Percentiles rank a stretch among this genome's conserved stretches.
phyloP scores from a whole-genome alignment of 1,284 basidiomycete species.

The Limonomyces culmigenus region DNA sequence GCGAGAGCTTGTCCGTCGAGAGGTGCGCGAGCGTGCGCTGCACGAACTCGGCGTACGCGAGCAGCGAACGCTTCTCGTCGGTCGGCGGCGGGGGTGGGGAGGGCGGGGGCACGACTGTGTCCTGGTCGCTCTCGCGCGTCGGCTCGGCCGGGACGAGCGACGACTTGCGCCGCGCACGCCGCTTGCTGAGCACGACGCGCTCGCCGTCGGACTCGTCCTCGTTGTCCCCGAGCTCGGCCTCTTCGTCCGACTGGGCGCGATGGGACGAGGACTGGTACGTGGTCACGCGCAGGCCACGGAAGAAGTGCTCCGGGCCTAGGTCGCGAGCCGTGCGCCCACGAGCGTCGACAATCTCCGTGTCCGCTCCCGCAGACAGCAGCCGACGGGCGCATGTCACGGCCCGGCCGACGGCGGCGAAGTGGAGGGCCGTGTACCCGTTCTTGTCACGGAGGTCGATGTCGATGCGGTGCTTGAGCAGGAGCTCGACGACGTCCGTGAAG shows the following conservation, averaged over 20 bases:
- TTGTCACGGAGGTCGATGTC: slow-evolving; percentile 77
- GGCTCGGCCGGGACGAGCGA: background rate
- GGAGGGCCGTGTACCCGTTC: slow-evolving; percentile 84
- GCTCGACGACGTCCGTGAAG: slow-evolving; percentile 55
- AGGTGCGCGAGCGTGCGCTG: slow-evolving; percentile 54
- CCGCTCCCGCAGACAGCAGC: slow-evolving; percentile 68
- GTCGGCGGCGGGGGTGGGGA: slow-evolving; percentile 7
- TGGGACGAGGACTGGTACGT: slow-evolving; percentile 19
- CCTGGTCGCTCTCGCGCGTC: background rate
- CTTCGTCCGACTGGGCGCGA: slow-evolving; percentile 33
- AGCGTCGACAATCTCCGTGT: slow-evolving; percentile 57
- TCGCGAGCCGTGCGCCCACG: slow-evolving; percentile 73
- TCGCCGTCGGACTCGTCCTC: slow-evolving; percentile 45
- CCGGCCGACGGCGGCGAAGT: slow-evolving; percentile 66
- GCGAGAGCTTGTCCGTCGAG: slow-evolving; percentile 38
- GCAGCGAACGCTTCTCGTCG: slow-evolving; percentile 36
- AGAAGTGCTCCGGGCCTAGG: slow-evolving; percentile 46
- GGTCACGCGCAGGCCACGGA: slow-evolving; percentile 24
- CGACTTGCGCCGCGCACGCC: slow-evolving; percentile 5
- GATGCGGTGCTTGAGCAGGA: slow-evolving; percentile 57
- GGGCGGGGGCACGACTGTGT: background rate
- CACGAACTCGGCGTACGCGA: slow-evolving; percentile 51
- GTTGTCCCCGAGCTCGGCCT: slow-evolving; percentile 49
- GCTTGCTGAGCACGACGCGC: slow-evolving; percentile 4
- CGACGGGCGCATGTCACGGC: slow-evolving; percentile 50